Percentiles rank a stretch among this genome's conserved stretches.
phyloP scores from a whole-genome alignment of 768 basidiomycete genomes.

The Cyathus striatus region DNA sequence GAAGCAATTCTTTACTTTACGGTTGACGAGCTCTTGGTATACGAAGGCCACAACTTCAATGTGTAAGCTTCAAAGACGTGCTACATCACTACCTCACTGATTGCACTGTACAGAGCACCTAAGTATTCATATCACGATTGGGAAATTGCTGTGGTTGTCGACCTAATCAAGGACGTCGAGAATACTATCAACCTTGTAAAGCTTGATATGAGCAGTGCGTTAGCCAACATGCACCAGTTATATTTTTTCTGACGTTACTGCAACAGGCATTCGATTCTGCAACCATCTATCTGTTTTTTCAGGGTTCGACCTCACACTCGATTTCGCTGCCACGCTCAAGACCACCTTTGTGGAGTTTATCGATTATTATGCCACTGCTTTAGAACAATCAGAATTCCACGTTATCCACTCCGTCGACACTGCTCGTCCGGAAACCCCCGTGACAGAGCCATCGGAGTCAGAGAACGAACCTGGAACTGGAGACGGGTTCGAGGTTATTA shows the following conservation, averaged over 20 bases:
- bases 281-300: slow-evolving; percentile 5
- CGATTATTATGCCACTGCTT: slow-evolving; percentile 2
- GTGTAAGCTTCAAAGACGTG: slow-evolving; percentile 4
- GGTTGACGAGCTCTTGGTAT: slow-evolving; percentile 8
- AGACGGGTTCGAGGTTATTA: background rate
- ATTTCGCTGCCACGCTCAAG: slow-evolving; percentile 1
- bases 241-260: too few relatives aligned
- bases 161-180: slow-evolving; percentile 9
- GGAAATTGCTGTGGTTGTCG: slow-evolving; percentile 12
- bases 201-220: slow-evolving; percentile 10
- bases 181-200: slow-evolving; percentile 4
- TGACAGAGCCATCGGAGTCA: background rate
- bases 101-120: slow-evolving; percentile 1
- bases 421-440: background rate
- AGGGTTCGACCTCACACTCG: slow-evolving; percentile 1
- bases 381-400: slow-evolving; percentile 1
- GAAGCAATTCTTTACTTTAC: slow-evolving; percentile 14
- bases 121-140: slow-evolving; percentile 6
- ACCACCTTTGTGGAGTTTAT: slow-evolving; percentile 4
- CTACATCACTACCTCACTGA: background rate
- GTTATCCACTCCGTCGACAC: background rate
- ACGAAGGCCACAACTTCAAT: slow-evolving; percentile 5
- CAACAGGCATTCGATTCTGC: slow-evolving; percentile 8
- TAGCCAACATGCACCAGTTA: too few relatives aligned
- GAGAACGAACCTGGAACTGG: background rate